A percentile compares a stretch with the other conserved stretches of the same genome.
Evolutionary conservation across 805 yeast species (phyloP).

Genomic region (Candida succiphila): DNA sequence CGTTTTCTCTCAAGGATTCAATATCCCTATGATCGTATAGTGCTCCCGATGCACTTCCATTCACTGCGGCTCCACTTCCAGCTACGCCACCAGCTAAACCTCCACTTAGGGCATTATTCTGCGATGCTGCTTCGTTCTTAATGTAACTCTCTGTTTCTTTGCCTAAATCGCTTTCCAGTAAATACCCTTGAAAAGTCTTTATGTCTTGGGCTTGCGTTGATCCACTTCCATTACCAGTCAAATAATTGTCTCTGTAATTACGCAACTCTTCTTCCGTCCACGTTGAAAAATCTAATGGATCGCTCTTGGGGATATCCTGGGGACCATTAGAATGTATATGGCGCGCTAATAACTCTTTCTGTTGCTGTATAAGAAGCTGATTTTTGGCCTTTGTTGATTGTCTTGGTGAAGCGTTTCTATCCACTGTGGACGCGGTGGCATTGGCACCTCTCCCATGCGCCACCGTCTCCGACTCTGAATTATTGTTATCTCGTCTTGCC

Average conservation of each 20-base stretch:
- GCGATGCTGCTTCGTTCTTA: constrained; percentile 13
- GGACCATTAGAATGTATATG: constrained; percentile 74
- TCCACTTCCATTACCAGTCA: constrained; percentile 18
- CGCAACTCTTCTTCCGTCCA: constrained; percentile 58
- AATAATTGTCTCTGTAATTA: constrained; percentile 49
- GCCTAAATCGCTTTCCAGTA: constrained; percentile 66
- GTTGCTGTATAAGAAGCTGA: constrained; percentile 57
- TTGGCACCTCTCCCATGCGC: neutral
- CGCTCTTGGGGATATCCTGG: constrained; percentile 34
- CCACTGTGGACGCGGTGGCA: no score
- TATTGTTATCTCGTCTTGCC: constrained; percentile 2
- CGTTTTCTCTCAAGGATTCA: constrained; percentile 17
- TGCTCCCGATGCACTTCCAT: neutral
- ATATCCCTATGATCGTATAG: constrained; percentile 20
- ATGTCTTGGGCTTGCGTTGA: constrained; percentile 29
- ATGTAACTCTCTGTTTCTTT: constrained; percentile 40
- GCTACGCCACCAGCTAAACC: neutral
- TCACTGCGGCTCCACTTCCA: neutral
- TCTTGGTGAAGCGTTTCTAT: no score
- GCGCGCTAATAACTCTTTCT: constrained; percentile 54
- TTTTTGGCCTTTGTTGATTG: constrained; percentile 50
- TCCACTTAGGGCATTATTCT: neutral
- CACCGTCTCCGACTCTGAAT: neutral
- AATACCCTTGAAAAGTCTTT: constrained; percentile 57
- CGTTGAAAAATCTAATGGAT: constrained; percentile 61